These are phyloP conservation scores for Microdochium paspali DNA, from an alignment of 2,329 filamentous ascomycete genomes.

Conservation along the genomic window DNA sequence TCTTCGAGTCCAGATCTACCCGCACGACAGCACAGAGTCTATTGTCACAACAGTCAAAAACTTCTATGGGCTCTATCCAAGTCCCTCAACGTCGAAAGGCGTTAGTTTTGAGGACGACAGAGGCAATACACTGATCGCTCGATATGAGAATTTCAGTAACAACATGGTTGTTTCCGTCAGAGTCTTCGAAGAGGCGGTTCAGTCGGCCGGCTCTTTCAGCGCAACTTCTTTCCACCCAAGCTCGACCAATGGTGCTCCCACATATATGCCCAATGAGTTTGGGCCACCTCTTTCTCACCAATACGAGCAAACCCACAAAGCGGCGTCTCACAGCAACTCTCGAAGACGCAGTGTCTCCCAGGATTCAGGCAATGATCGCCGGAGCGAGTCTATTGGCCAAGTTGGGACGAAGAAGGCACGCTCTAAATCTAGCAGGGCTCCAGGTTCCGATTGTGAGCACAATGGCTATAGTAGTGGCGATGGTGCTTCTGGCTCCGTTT, in stretches of 20 bases:
- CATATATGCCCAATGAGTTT: slow-evolving; percentile 23
- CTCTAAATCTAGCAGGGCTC: slow-evolving; percentile 61
- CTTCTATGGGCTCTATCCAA: slow-evolving; percentile 92
- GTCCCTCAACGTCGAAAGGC: slow-evolving; percentile 58
- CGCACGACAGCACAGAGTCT: slow-evolving; percentile 92
- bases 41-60: slow-evolving; percentile 98
- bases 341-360: slow-evolving; percentile 74
- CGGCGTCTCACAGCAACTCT: slow-evolving; percentile 50
- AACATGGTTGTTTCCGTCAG: slow-evolving; percentile 92
- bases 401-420: slow-evolving; percentile 52
- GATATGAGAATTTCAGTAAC: slow-evolving; percentile 90
- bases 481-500: slow-evolving; percentile 65
- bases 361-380: slow-evolving; percentile 55
- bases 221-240: slow-evolving; percentile 42
- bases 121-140: slow-evolving; percentile 84
- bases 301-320: slow-evolving; percentile 18
- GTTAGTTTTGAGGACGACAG: slow-evolving; percentile 91
- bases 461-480: slow-evolving; percentile 86
- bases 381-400: slow-evolving; percentile 61
- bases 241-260: slow-evolving; percentile 40
- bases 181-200: slow-evolving; percentile 56
- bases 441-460: slow-evolving; percentile 49
- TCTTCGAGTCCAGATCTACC: slow-evolving; percentile 85
- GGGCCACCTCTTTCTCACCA: not conserved
- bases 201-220: slow-evolving; percentile 34